phyloP scores from a whole-genome alignment of 2,329 filamentous ascomycete species.

The Cordyceps farinosa region DNA sequence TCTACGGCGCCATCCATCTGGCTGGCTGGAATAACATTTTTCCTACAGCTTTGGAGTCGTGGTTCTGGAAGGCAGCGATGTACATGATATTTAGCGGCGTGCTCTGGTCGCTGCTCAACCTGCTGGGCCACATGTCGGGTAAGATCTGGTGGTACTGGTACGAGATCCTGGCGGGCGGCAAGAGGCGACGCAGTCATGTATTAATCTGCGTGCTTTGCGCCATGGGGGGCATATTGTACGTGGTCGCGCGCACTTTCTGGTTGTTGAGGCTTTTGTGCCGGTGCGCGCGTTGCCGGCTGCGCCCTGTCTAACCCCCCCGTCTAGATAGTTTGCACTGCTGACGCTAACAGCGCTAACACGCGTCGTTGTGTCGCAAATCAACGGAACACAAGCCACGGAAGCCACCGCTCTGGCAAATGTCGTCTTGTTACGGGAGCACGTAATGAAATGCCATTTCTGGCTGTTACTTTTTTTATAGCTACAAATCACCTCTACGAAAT shows the following conservation, averaged over 20 bases:
- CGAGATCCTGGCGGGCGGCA: constrained; percentile 13
- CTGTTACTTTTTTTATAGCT: no score
- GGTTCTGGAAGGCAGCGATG: constrained; percentile 12
- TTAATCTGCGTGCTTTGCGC: constrained; percentile 7
- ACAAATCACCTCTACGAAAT: no score
- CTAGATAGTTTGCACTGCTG: no score
- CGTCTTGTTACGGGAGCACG: no score
- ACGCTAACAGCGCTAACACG: no score
- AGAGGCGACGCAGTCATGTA: constrained; percentile 9
- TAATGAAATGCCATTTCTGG: no score
- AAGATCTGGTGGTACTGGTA: constrained; percentile 16
- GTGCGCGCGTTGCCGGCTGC: constrained; percentile 14
- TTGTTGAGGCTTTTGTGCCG: constrained; percentile 15
- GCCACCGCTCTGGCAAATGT: no score
- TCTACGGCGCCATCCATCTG: constrained; percentile 4
- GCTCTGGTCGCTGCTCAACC: constrained; percentile 15
- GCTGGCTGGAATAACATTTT: neutral
- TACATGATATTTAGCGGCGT: constrained; percentile 17
- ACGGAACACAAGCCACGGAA: no score
- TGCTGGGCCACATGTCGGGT: constrained; percentile 11
- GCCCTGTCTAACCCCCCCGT: neutral
- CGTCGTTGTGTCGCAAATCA: no score
- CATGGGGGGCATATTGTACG: constrained; percentile 14
- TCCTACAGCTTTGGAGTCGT: constrained; percentile 8
- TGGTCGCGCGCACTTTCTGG: constrained; percentile 11